Evolutionary conservation across 208 protist species (phyloP).

Genomic region (Histomonas meleagridis): DNA sequence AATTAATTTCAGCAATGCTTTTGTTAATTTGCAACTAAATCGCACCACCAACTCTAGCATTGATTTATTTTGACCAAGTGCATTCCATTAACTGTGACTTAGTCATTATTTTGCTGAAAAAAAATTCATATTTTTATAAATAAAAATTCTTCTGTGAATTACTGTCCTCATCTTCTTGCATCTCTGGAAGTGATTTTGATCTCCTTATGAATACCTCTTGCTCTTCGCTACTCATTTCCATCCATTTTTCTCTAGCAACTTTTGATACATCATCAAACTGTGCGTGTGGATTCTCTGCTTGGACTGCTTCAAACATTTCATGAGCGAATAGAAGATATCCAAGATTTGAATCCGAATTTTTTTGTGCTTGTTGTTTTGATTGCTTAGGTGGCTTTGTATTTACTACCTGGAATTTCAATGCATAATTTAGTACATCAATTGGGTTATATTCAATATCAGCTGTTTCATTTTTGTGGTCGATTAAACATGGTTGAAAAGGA

Average conservation of each 20-base stretch:
- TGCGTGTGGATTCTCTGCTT: background rate
- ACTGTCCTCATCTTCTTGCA: background rate
- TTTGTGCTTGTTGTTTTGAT: background rate
- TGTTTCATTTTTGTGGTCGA: conserved; percentile 32
- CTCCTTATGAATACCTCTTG: background rate
- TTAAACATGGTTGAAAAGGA: background rate
- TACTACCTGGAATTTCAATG: background rate
- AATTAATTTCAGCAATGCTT: too few species aligned
- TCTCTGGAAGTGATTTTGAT: background rate
- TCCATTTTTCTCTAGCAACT: background rate
- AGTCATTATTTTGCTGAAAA: too few species aligned
- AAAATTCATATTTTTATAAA: too few species aligned
- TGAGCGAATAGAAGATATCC: background rate
- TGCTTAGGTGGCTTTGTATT: background rate
- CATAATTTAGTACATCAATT: background rate
- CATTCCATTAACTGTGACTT: too few species aligned
- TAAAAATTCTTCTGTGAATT: too few species aligned
- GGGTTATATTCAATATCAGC: conserved; percentile 8
- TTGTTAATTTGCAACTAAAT: too few species aligned
- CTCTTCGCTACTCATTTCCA: background rate
- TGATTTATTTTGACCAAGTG: too few species aligned
- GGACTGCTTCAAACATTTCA: background rate
- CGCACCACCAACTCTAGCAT: too few species aligned
- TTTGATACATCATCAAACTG: background rate
- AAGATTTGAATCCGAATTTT: background rate